Percentiles rank a stretch among this genome's conserved stretches.
Conservation (phyloP, 2,329 filamentous ascomycete genomes). For the Colletotrichum horii region DNA sequence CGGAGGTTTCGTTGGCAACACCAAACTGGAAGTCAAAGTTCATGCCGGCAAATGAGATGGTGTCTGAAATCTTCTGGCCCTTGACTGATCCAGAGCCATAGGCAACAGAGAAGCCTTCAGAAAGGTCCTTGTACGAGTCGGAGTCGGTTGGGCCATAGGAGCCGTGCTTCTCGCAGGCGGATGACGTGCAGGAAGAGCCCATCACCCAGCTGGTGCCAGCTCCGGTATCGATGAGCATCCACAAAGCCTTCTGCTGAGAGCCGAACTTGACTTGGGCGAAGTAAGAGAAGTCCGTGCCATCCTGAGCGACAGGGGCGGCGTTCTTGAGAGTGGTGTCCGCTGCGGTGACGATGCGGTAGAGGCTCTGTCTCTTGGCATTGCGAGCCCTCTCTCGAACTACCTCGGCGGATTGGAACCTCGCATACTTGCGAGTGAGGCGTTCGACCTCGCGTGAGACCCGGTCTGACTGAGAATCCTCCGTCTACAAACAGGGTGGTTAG, state of each 20-base stretch:
- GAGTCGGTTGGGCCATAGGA: slow-evolving; percentile 73
- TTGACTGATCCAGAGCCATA: slow-evolving; percentile 81
- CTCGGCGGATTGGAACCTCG: slow-evolving; percentile 28
- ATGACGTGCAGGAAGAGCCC: slow-evolving; percentile 68
- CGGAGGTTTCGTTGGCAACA: slow-evolving; percentile 71
- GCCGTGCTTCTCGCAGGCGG: slow-evolving; percentile 72
- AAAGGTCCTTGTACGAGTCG: slow-evolving; percentile 59
- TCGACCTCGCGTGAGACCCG: slow-evolving; percentile 42
- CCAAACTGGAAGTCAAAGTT: slow-evolving; percentile 72
- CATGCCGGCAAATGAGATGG: slow-evolving; percentile 69
- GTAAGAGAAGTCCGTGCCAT: slow-evolving; percentile 71
- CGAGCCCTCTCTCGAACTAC: slow-evolving; percentile 9
- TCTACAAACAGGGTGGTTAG: slow-evolving; percentile 27
- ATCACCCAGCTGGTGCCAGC: slow-evolving; percentile 85
- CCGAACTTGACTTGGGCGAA: slow-evolving; percentile 64
- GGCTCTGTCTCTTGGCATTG: slow-evolving; percentile 44
- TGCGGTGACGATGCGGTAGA: slow-evolving; percentile 53
- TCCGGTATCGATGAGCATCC: slow-evolving; percentile 71
- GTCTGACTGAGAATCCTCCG: slow-evolving; percentile 34
- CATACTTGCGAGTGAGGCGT: slow-evolving; percentile 46
- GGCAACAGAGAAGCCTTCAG: slow-evolving; percentile 64
- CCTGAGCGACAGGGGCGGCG: slow-evolving; percentile 64
- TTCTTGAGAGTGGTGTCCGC: slow-evolving; percentile 48
- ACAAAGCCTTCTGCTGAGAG: slow-evolving; percentile 56
- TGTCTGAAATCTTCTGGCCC: slow-evolving; percentile 71